Evolutionary conservation across 2,329 filamentous ascomycete genomes (phyloP).

Genomic region (Helotiales sp.): DNA sequence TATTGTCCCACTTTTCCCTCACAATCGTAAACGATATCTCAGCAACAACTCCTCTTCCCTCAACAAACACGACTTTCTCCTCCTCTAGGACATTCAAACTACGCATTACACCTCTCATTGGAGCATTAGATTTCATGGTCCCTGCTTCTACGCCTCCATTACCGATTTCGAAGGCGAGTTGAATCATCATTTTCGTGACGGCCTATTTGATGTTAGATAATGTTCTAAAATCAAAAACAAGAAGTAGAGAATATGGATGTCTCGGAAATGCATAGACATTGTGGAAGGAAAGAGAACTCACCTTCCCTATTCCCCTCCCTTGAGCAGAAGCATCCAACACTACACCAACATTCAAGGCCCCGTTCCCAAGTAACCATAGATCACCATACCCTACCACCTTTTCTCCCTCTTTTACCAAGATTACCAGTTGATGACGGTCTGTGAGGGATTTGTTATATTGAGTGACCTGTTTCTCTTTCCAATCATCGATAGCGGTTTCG

Average conservation of each 20-base stretch:
- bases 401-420: background rate
- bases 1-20: background rate
- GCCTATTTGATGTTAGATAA: too few species aligned
- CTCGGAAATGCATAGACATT: conserved; percentile 1
- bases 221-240: too few species aligned
- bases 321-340: background rate
- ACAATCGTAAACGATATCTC: conserved; percentile 9
- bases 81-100: conserved; percentile 15
- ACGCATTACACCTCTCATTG: conserved; percentile 17
- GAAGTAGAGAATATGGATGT: too few species aligned
- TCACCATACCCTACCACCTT: background rate
- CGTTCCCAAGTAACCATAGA: conserved; percentile 4
- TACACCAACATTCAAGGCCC: background rate
- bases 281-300: background rate
- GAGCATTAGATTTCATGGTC: conserved; percentile 24
- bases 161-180: conserved; percentile 4
- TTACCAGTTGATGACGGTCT: background rate
- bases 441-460: background rate
- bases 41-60: conserved; percentile 20
- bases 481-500: conserved; percentile 7
- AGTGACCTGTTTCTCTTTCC: background rate
- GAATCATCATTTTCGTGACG: background rate
- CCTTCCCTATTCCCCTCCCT: background rate
- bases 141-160: background rate
- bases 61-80: conserved; percentile 19